Percentiles rank a stretch among this genome's conserved stretches.
phyloP scores from a whole-genome alignment of 2,329 filamentous ascomycete species.

The Colletotrichum spinosum region DNA sequence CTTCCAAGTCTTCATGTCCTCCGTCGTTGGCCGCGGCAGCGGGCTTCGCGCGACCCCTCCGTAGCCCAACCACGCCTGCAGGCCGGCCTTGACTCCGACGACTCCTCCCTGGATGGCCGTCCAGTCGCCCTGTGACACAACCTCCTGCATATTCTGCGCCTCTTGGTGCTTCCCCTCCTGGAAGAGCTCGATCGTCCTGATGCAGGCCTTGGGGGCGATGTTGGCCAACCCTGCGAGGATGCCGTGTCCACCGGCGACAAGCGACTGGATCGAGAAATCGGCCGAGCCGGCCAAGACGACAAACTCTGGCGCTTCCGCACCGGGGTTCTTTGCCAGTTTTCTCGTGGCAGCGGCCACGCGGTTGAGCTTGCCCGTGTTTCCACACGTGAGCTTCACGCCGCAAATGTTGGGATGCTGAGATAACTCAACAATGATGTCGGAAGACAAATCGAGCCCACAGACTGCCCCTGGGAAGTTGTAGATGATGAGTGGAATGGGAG shows the following conservation, averaged over 20 bases:
- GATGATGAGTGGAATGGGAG: slow-evolving; percentile 74
- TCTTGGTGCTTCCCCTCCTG: slow-evolving; percentile 67
- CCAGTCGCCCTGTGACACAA: slow-evolving; percentile 78
- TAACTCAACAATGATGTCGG: slow-evolving; percentile 70
- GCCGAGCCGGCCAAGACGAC: slow-evolving; percentile 79
- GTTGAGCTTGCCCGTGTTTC: slow-evolving; percentile 77
- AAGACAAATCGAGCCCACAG: slow-evolving; percentile 72
- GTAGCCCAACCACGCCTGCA: slow-evolving; percentile 76
- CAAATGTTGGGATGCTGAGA: slow-evolving; percentile 74
- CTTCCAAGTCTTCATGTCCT: slow-evolving; percentile 63
- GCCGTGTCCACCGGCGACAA: slow-evolving; percentile 76
- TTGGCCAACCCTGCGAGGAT: slow-evolving; percentile 80
- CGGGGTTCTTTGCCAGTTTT: slow-evolving; percentile 49
- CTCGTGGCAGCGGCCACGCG: slow-evolving; percentile 69
- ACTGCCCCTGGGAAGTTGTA: slow-evolving; percentile 78
- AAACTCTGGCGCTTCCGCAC: slow-evolving; percentile 61
- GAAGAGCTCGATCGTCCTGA: slow-evolving; percentile 71
- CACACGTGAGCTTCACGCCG: slow-evolving; percentile 77
- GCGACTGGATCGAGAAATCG: slow-evolving; percentile 77
- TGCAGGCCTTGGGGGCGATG: slow-evolving; percentile 75
- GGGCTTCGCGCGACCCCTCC: slow-evolving; percentile 65
- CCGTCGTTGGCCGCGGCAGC: slow-evolving; percentile 61
- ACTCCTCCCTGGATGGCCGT: slow-evolving; percentile 78
- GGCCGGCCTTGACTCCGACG: slow-evolving; percentile 76
- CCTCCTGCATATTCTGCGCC: slow-evolving; percentile 62